These are phyloP conservation scores for Phaeophleospora eucalypticola DNA, from an alignment of 2,329 filamentous ascomycete species.

Conservation along the genomic window DNA sequence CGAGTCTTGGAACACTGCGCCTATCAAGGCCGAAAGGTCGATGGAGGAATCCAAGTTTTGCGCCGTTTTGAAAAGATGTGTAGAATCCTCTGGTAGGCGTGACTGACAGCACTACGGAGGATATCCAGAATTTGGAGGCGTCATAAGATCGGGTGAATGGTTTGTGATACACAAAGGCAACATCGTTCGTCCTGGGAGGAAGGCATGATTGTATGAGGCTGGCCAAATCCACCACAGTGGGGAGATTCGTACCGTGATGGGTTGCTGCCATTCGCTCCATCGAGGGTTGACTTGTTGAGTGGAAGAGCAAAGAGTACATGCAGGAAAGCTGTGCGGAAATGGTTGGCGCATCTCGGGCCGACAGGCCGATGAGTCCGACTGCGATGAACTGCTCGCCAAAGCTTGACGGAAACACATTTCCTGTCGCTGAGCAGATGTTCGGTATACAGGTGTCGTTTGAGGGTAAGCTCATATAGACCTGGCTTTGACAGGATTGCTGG, in stretches of 20 bases:
- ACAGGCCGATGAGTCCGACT: too few relatives aligned
- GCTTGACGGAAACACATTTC: too few relatives aligned
- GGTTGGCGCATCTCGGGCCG: too few relatives aligned
- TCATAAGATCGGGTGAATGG: slow-evolving; percentile 8
- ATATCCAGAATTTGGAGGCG: slow-evolving; percentile 1
- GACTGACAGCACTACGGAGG: slow-evolving; percentile 9
- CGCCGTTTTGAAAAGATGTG: neutral
- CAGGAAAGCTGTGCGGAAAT: too few relatives aligned
- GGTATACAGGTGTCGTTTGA: too few relatives aligned
- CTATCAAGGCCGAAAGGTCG: slow-evolving; percentile 11
- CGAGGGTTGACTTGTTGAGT: too few relatives aligned
- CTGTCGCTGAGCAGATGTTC: too few relatives aligned
- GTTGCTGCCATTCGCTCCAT: slow-evolving; percentile 2
- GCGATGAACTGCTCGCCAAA: too few relatives aligned
- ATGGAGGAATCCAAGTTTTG: slow-evolving; percentile 11
- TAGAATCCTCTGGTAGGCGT: slow-evolving; percentile 14
- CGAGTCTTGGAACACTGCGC: neutral
- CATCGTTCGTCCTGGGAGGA: slow-evolving; percentile 5
- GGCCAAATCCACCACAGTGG: neutral
- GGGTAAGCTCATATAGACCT: too few relatives aligned
- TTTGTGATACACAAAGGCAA: slow-evolving; percentile 9
- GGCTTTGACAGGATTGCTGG: too few relatives aligned
- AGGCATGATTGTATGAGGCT: slow-evolving; percentile 6
- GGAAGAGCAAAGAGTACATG: too few relatives aligned
- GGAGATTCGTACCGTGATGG: neutral